Conservation (phyloP, 2,329 filamentous ascomycete species). For the Chrysosporium queenslandicum region DNA sequence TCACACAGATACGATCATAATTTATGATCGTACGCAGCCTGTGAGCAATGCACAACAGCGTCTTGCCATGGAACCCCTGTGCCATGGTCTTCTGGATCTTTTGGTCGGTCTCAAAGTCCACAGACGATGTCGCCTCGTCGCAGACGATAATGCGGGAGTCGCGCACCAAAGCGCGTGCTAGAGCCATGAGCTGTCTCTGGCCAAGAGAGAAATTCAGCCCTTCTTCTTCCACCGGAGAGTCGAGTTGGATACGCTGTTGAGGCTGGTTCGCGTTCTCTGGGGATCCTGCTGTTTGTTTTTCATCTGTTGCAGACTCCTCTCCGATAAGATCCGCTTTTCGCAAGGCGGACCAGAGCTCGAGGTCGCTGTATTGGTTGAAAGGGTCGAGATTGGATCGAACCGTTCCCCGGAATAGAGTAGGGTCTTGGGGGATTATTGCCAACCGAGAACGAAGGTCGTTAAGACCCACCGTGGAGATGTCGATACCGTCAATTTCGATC, state of each 20-base stretch:
- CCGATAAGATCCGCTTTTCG: constrained; percentile 39
- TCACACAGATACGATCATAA: constrained; percentile 93
- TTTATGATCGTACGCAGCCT: constrained; percentile 82
- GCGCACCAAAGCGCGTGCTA: constrained; percentile 81
- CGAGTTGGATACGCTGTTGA: constrained; percentile 60
- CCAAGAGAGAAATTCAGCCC: constrained; percentile 93
- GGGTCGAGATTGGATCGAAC: constrained; percentile 39
- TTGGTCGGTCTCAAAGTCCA: constrained; percentile 93
- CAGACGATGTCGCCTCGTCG: constrained; percentile 86
- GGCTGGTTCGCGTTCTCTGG: constrained; percentile 13
- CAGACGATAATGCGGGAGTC: constrained; percentile 87
- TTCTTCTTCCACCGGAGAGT: constrained; percentile 81
- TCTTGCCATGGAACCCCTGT: constrained; percentile 72
- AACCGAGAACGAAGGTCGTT: constrained; percentile 36
- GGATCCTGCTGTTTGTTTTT: constrained; percentile 16
- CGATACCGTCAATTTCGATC: constrained; percentile 37
- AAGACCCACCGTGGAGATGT: constrained; percentile 35
- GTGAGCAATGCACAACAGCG: constrained; percentile 85
- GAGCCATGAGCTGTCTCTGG: constrained; percentile 88
- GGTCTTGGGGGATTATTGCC: constrained; percentile 40
- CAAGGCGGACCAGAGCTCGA: constrained; percentile 40
- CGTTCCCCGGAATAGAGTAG: constrained; percentile 37
- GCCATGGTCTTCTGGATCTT: constrained; percentile 90
- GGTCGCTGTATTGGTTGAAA: constrained; percentile 37
- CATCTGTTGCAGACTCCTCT: constrained; percentile 30